Percentiles rank a stretch among this genome's conserved stretches.
Conservation (phyloP, 768 basidiomycete species). For the Russula virescens region DNA sequence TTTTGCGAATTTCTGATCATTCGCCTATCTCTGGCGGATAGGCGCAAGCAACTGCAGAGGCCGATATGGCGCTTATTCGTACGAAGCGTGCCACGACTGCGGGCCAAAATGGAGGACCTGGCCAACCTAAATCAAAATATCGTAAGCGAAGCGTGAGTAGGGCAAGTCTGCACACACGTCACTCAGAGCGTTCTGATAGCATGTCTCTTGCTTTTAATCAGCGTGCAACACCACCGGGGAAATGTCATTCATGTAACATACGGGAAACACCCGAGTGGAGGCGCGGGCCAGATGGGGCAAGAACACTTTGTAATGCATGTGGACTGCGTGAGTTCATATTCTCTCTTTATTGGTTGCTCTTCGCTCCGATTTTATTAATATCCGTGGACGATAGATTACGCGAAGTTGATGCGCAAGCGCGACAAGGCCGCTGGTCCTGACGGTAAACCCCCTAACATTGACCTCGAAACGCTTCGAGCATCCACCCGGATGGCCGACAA, state of each 20-base stretch:
- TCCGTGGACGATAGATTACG: conserved; percentile 51
- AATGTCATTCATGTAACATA: conserved; percentile 85
- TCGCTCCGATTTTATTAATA: neutral
- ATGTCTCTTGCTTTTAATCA: conserved; percentile 33
- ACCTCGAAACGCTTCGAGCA: conserved; percentile 70
- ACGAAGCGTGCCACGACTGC: conserved; percentile 71
- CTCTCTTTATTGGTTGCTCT: conserved; percentile 6
- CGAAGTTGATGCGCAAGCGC: conserved; percentile 74
- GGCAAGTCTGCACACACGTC: conserved; percentile 10
- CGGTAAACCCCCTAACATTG: conserved; percentile 52
- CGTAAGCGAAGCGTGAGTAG: conserved; percentile 75
- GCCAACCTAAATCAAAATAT: conserved; percentile 72
- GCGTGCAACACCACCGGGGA: conserved; percentile 81
- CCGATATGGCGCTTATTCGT: conserved; percentile 81
- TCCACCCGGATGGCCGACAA: conserved; percentile 30
- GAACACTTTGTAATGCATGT: conserved; percentile 82
- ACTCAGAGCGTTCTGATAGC: conserved; percentile 26
- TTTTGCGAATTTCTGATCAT: conserved; percentile 16
- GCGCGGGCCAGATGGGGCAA: conserved; percentile 76
- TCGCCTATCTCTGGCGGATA: conserved; percentile 32
- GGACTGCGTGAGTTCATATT: conserved; percentile 60
- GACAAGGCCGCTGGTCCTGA: conserved; percentile 56
- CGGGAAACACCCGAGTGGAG: conserved; percentile 88
- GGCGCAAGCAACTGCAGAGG: conserved; percentile 61
- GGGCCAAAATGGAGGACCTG: conserved; percentile 39